Evolutionary conservation across 2,329 filamentous ascomycete species (phyloP).

Genomic region (Epicoccum nigrum): DNA sequence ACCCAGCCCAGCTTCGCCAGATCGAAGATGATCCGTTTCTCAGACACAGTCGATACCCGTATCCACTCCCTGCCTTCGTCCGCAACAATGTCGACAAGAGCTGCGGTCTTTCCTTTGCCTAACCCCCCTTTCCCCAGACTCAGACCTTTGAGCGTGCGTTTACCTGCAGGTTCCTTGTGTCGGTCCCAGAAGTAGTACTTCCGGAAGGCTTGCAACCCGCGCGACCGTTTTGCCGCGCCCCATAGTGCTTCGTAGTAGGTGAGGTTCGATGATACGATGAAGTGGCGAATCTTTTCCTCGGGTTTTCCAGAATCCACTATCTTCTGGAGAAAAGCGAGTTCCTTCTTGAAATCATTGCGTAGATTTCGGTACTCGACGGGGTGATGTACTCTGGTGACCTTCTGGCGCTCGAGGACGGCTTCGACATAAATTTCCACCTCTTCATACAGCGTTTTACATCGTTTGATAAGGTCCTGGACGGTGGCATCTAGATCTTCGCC

Average conservation of each 20-base stretch:
- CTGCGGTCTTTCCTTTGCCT: conserved; percentile 55
- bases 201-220: conserved; percentile 61
- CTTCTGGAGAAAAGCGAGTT: conserved; percentile 43
- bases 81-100: conserved; percentile 69
- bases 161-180: conserved; percentile 23
- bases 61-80: conserved; percentile 69
- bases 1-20: conserved; percentile 70
- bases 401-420: conserved; percentile 41
- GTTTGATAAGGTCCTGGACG: conserved; percentile 42
- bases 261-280: conserved; percentile 69
- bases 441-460: conserved; percentile 47
- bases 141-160: conserved; percentile 33
- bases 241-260: conserved; percentile 70
- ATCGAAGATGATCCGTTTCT: conserved; percentile 69
- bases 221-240: conserved; percentile 64
- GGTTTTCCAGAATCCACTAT: conserved; percentile 31
- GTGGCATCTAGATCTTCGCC: conserved; percentile 30
- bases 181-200: conserved; percentile 46
- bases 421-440: conserved; percentile 52
- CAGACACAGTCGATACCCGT: conserved; percentile 70
- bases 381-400: conserved; percentile 42
- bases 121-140: conserved; percentile 40
- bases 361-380: conserved; percentile 44
- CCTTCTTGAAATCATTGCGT: conserved; percentile 45
- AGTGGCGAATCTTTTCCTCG: conserved; percentile 54